These are phyloP conservation scores for Trichosporon ovoides DNA, from an alignment of 1,284 basidiomycete genomes.

Conservation along the genomic window DNA sequence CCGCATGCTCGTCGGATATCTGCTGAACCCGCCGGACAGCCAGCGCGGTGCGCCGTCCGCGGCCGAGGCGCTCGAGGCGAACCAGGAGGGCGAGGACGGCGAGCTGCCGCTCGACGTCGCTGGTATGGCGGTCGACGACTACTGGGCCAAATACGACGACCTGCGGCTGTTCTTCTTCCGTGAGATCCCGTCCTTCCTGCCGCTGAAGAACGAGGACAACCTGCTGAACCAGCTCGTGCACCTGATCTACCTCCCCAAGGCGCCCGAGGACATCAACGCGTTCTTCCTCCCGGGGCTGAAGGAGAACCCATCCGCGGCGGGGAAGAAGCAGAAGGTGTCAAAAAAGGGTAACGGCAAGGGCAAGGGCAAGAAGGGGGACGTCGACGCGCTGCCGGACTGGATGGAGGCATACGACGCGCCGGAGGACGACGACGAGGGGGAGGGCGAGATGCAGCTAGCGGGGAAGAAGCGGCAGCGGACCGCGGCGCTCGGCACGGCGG, in stretches of 20 bases:
- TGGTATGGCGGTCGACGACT: slow-evolving; percentile 42
- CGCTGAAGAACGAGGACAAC: slow-evolving; percentile 53
- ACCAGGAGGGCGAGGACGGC: slow-evolving; percentile 36
- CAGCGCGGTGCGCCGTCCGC: slow-evolving; percentile 44
- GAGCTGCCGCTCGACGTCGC: slow-evolving; percentile 64
- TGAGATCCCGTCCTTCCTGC: slow-evolving; percentile 57
- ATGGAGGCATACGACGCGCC: slow-evolving; percentile 47
- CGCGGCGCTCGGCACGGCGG: slow-evolving; percentile 31
- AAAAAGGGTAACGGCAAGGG: slow-evolving; percentile 29
- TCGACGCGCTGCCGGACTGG: slow-evolving; percentile 45
- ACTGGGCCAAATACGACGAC: slow-evolving; percentile 57
- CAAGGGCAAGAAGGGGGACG: slow-evolving; percentile 12
- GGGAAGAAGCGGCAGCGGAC: slow-evolving; percentile 31
- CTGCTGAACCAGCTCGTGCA: slow-evolving; percentile 70
- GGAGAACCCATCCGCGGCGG: slow-evolving; percentile 47
- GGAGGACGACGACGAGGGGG: slow-evolving; percentile 50
- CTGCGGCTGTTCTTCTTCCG: slow-evolving; percentile 89
- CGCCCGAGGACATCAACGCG: slow-evolving; percentile 66
- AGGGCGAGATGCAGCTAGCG: slow-evolving; percentile 50
- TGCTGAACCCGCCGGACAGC: slow-evolving; percentile 37
- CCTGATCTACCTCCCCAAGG: slow-evolving; percentile 75
- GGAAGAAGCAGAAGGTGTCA: slow-evolving; percentile 46
- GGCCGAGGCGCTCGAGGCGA: slow-evolving; percentile 6
- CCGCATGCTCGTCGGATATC: slow-evolving; percentile 35
- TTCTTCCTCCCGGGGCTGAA: slow-evolving; percentile 80